Evolutionary conservation across 2,329 filamentous ascomycete genomes (phyloP), one percentile per base, ranked within the genome.

Genomic region (Pseudogymnoascus sp.): DNA sequence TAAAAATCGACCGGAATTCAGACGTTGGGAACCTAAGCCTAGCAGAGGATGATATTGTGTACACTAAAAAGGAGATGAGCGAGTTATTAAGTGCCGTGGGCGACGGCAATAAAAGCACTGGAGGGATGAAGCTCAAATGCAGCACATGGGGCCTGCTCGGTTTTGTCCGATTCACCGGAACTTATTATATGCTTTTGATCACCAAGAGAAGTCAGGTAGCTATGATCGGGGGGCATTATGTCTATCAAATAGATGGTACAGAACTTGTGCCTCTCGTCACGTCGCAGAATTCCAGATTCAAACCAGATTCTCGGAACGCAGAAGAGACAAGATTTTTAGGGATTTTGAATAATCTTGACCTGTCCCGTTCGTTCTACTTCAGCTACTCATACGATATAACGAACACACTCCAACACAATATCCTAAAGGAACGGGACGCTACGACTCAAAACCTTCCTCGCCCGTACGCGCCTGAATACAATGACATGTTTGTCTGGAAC

Each of bases 401-500:
- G 0, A 85, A 87, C 60, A 96, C 92, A 1, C 78, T 99, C 54
- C 94, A 99, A 73, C 86, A 93, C 70, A 99, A 99, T 69, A 92
- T 99, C 63, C 87, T 86, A 18, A 82, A 86, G 33, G 92, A 97
- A 74, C 83, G 94, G 38, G 80, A 83, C 57, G 85, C 87, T 2
- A 75, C 96, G 58, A 81, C 84, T 30, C 79, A 86, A 63, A 90
- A 89, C 1, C 75, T 80, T 11, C 77, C 83, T 1, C 81, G 83
- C 28, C 79, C 82, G 6, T 78, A 80, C 39, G 78, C 82, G 28
- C 81, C 83, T 33, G 85, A 92, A 67, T 88, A 88, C 71, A 96
- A 97, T 69, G 85, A 88, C 38, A 99, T 99, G 94, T 99, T 99
- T 71, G 89, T 97, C 2, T 99, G 94, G 94, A 99, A 99, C 68